phyloP scores from a whole-genome alignment of 192 early-diverging fungal species.

The Mortierella claussenii region DNA sequence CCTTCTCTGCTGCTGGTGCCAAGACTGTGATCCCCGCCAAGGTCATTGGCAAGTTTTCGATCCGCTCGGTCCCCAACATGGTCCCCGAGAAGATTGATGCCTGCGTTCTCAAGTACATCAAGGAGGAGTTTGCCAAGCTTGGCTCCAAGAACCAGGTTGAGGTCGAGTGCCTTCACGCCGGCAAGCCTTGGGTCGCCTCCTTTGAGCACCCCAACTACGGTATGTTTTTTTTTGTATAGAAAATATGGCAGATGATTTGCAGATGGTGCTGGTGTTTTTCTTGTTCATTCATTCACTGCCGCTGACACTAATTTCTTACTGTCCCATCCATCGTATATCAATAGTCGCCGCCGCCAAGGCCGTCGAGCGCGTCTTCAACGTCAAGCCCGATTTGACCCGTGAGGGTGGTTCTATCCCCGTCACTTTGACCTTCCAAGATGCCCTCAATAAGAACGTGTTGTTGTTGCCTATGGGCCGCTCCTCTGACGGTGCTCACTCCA shows the following conservation, averaged over 20 bases:
- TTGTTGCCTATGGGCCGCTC: conserved; percentile 94
- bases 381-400: conserved; percentile 95
- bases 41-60: conserved; percentile 98
- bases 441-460: conserved; percentile 88
- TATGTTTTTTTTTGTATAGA: conserved; percentile 30
- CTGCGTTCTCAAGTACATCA: conserved; percentile 78
- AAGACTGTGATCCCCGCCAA: conserved; percentile 98
- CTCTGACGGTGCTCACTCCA: conserved; percentile 90
- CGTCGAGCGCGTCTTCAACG: conserved; percentile 90
- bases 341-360: conserved; percentile 89
- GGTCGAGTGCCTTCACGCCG: conserved; percentile 82
- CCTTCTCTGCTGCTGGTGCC: conserved; percentile 90
- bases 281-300: too few species aligned
- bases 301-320: neutral
- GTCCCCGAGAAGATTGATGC: conserved; percentile 82
- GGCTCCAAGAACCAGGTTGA: conserved; percentile 86
- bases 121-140: conserved; percentile 91
- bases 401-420: conserved; percentile 99
- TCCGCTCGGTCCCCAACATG: conserved; percentile 96
- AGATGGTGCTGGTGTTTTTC: too few species aligned
- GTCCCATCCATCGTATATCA: neutral
- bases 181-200: conserved; percentile 92
- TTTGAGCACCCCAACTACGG: conserved; percentile 93
- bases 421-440: conserved; percentile 97
- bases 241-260: neutral